phyloP scores from a whole-genome alignment of 768 basidiomycete genomes.

The Antrodiella citrinella region DNA sequence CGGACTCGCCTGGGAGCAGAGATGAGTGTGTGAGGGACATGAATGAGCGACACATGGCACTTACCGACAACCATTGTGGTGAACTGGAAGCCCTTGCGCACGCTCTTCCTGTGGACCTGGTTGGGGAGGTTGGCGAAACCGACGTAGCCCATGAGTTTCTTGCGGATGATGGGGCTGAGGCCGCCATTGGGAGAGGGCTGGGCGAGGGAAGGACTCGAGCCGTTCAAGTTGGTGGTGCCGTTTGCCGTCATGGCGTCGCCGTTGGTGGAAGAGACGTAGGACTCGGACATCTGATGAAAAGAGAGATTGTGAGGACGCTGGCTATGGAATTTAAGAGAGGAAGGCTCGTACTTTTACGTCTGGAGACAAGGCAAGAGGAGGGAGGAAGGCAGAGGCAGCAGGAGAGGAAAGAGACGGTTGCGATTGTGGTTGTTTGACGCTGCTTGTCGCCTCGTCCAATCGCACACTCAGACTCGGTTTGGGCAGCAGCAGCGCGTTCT shows the following conservation, averaged over 20 bases:
- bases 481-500: constrained; percentile 33
- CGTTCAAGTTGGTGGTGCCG: constrained; percentile 50
- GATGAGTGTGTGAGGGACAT: neutral
- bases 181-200: constrained; percentile 20
- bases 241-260: constrained; percentile 57
- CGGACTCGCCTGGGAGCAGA: constrained; percentile 74
- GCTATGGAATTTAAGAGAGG: constrained; percentile 14
- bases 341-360: constrained; percentile 42
- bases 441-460: constrained; percentile 22
- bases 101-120: constrained; percentile 98
- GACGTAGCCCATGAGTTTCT: constrained; percentile 93
- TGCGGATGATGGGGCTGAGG: constrained; percentile 48
- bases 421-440: constrained; percentile 25
- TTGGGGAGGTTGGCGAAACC: constrained; percentile 98
- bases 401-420: constrained; percentile 15
- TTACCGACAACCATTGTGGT: constrained; percentile 97
- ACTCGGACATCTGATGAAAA: constrained; percentile 58
- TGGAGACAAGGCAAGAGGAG: constrained; percentile 27
- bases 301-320: constrained; percentile 7
- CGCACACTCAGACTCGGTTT: constrained; percentile 30
- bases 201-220: constrained; percentile 52
- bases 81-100: constrained; percentile 98
- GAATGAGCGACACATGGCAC: constrained; percentile 30
- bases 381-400: constrained; percentile 27
- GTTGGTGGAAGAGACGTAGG: constrained; percentile 60